Evolutionary conservation across 208 protist genomes (phyloP), one percentile per base, ranked within the genome.

Genomic region (Vickermania ingenoplastis): DNA sequence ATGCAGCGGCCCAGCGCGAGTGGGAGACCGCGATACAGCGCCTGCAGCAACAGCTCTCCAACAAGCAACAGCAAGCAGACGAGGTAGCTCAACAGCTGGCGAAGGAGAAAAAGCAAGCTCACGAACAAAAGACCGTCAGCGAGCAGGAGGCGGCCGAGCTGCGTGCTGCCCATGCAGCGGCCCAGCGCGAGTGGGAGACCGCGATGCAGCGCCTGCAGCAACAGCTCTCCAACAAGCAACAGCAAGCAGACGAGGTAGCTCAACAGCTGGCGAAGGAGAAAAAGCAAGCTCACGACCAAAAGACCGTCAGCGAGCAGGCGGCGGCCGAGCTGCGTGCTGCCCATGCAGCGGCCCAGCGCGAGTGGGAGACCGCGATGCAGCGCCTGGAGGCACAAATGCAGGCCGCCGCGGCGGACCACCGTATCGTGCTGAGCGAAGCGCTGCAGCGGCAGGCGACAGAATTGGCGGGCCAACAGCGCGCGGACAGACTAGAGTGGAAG

Each of bases 201-300:
- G 65, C 74, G 61, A 69, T 63, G 61, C 54, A 75, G 53, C 53
- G 45, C 25, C 65, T 72, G 52, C 63, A 65, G 29, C 52, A 67
- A 36, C 41, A 71, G n/a, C n/a, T n/a, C n/a, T n/a, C n/a, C n/a
- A n/a, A n/a, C n/a, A n/a, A n/a, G n/a, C n/a, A n/a, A n/a, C n/a
- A n/a, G n/a, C n/a, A n/a, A n/a, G n/a, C n/a, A n/a, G n/a, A n/a
- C n/a, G n/a, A n/a, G n/a, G n/a, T n/a, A n/a, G n/a, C n/a, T n/a
- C n/a, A n/a, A n/a, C n/a, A n/a, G n/a, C n/a, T n/a, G n/a, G n/a
- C n/a, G n/a, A n/a, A n/a, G n/a, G n/a, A n/a, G n/a, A n/a, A n/a
- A n/a, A n/a, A n/a, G n/a, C n/a, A n/a, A n/a, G n/a, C n/a, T n/a
- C n/a, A n/a, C n/a, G n/a, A n/a, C n/a, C n/a, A n/a, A n/a, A 45